These are phyloP conservation scores for Jaapia argillacea DNA, from an alignment of 768 basidiomycete genomes.

Conservation along the genomic window DNA sequence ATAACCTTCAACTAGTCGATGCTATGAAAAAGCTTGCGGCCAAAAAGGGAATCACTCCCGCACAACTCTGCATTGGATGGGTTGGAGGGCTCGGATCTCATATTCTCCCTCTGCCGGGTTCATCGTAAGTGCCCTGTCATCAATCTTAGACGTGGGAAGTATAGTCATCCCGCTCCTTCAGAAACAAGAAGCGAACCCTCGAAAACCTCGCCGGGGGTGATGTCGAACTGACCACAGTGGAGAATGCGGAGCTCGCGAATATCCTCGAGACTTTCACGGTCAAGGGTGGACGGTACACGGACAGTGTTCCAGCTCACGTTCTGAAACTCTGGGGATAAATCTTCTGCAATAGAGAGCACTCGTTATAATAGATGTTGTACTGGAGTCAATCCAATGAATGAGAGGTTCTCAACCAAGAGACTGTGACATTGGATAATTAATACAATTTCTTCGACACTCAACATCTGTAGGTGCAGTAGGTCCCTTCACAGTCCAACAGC, in stretches of 20 bases:
- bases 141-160: background rate
- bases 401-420: too few relatives aligned
- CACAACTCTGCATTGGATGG: conserved; percentile 30
- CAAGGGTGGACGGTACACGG: conserved; percentile 29
- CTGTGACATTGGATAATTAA: too few relatives aligned
- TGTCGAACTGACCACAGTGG: conserved; percentile 21
- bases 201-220: conserved; percentile 32
- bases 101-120: conserved; percentile 38
- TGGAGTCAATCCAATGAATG: too few relatives aligned
- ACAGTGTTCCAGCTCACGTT: conserved; percentile 9
- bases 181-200: conserved; percentile 28
- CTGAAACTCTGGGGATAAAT: conserved; percentile 24
- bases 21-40: conserved; percentile 27
- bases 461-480: too few relatives aligned
- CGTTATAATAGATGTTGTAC: too few relatives aligned
- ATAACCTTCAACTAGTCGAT: conserved; percentile 33
- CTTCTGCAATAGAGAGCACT: too few relatives aligned
- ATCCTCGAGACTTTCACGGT: conserved; percentile 24
- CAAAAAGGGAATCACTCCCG: conserved; percentile 30
- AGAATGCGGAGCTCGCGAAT: conserved; percentile 27
- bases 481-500: too few relatives aligned
- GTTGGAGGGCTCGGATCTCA: conserved; percentile 23
- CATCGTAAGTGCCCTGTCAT: conserved; percentile 20
- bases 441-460: too few relatives aligned
- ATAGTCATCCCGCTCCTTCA: conserved; percentile 6